Percentiles rank a stretch among this genome's conserved stretches.
phyloP scores from a whole-genome alignment of 768 basidiomycete species.

The Leccinum olivaceopallidum region DNA sequence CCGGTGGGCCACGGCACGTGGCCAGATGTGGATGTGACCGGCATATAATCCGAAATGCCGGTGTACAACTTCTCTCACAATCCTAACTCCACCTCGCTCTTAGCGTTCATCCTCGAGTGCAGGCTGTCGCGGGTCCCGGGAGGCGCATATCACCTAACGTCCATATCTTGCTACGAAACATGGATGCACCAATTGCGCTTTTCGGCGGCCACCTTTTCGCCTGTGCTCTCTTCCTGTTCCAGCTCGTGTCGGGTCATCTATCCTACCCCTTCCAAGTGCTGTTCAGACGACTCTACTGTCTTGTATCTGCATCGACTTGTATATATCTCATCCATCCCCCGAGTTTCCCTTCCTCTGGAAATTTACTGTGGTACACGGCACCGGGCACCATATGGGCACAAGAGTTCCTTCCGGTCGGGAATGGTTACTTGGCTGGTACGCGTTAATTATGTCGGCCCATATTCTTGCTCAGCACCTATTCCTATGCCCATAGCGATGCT shows the following conservation, averaged over 20 bases:
- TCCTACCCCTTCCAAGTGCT: slow-evolving; percentile 19
- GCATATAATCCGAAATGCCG: not conserved
- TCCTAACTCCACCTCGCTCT: not conserved
- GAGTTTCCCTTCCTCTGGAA: slow-evolving; percentile 70
- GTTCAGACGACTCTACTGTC: slow-evolving; percentile 23
- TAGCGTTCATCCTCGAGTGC: not conserved
- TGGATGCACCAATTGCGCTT: slow-evolving; percentile 23
- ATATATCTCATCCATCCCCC: slow-evolving; percentile 27
- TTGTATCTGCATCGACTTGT: slow-evolving; percentile 23
- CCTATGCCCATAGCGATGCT: slow-evolving; percentile 51
- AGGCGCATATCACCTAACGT: not conserved
- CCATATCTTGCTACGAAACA: slow-evolving; percentile 6
- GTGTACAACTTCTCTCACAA: not conserved
- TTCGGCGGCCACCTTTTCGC: slow-evolving; percentile 22
- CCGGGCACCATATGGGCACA: slow-evolving; percentile 56
- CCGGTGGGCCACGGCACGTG: not conserved
- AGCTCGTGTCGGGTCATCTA: slow-evolving; percentile 18
- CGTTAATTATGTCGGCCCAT: not conserved
- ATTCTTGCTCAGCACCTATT: not conserved
- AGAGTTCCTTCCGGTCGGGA: slow-evolving; percentile 70
- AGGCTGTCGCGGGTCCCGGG: not conserved
- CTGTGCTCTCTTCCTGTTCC: slow-evolving; percentile 9
- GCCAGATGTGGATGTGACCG: not conserved
- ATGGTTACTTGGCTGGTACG: slow-evolving; percentile 68
- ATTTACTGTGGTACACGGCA: slow-evolving; percentile 69